These are phyloP conservation scores for Umbelopsis sp. DNA, from an alignment of 371 early-diverging fungal species.

Conservation along the genomic window DNA sequence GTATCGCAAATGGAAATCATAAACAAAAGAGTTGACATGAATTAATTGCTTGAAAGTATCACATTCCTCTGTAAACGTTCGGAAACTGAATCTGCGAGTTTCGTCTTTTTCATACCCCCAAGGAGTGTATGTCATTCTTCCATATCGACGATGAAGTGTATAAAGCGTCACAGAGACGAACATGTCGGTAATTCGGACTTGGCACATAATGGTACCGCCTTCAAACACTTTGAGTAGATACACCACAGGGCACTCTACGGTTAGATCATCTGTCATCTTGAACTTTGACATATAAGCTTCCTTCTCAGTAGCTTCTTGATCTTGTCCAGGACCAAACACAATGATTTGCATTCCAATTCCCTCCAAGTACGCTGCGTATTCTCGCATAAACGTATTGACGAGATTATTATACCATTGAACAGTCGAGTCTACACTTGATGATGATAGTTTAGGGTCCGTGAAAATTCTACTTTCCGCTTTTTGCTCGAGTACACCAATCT, in stretches of 20 bases:
- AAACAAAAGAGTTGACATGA: slow-evolving; percentile 83
- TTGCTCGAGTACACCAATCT: slow-evolving; percentile 22
- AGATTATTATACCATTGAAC: slow-evolving; percentile 62
- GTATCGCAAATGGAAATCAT: slow-evolving; percentile 79
- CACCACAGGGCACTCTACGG: slow-evolving; percentile 54
- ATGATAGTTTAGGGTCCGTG: slow-evolving; percentile 17
- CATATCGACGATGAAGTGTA: slow-evolving; percentile 66
- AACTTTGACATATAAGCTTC: slow-evolving; percentile 28
- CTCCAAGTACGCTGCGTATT: slow-evolving; percentile 69
- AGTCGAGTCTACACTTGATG: slow-evolving; percentile 21
- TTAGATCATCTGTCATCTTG: slow-evolving; percentile 30
- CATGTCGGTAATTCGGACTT: slow-evolving; percentile 69
- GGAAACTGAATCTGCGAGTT: slow-evolving; percentile 44
- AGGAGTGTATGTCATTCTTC: slow-evolving; percentile 40
- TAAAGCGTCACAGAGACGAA: slow-evolving; percentile 78
- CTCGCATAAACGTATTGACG: slow-evolving; percentile 56
- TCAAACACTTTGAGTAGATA: slow-evolving; percentile 67
- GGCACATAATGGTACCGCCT: slow-evolving; percentile 74
- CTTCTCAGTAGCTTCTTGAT: slow-evolving; percentile 20
- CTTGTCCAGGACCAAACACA: slow-evolving; percentile 43
- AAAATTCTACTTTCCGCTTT: slow-evolving; percentile 13
- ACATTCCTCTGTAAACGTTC: slow-evolving; percentile 65
- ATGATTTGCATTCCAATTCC: slow-evolving; percentile 68
- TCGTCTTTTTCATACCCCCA: slow-evolving; percentile 35
- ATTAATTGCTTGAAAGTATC: slow-evolving; percentile 67